Conservation (phyloP, 2,329 filamentous ascomycete genomes). For the Sarocladium kiliense region DNA sequence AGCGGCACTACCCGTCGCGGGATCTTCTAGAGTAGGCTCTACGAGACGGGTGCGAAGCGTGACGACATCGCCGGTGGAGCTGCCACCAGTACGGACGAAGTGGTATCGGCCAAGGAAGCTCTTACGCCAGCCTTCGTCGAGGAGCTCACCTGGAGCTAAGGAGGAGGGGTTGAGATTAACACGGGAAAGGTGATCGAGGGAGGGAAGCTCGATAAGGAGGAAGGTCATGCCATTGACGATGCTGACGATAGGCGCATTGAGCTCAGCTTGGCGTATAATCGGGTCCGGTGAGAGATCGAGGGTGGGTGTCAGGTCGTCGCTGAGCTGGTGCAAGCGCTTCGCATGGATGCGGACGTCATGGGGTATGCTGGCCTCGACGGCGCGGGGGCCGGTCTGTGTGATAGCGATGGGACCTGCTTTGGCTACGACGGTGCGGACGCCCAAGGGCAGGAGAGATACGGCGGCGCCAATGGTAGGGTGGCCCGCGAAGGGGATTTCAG, state of each 20-base stretch:
- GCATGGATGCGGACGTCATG: slow-evolving; percentile 61
- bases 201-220: slow-evolving; percentile 56
- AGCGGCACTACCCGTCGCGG: slow-evolving; percentile 59
- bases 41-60: slow-evolving; percentile 58
- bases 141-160: slow-evolving; percentile 27
- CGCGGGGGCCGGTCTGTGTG: slow-evolving; percentile 27
- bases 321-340: slow-evolving; percentile 24
- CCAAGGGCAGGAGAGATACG: slow-evolving; percentile 37
- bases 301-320: slow-evolving; percentile 18
- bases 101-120: slow-evolving; percentile 54
- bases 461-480: slow-evolving; percentile 57
- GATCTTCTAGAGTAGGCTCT: slow-evolving; percentile 46
- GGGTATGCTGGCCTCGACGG: slow-evolving; percentile 60
- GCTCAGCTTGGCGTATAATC: slow-evolving; percentile 29
- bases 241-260: slow-evolving; percentile 46
- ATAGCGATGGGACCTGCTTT: slow-evolving; percentile 54
- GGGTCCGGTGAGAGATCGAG: slow-evolving; percentile 22
- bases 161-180: slow-evolving; percentile 25
- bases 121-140: slow-evolving; percentile 51
- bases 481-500: slow-evolving; percentile 57
- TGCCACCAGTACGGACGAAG: slow-evolving; percentile 40
- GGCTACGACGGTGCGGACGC: slow-evolving; percentile 40
- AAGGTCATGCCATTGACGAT: slow-evolving; percentile 74
- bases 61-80: slow-evolving; percentile 20
- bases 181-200: slow-evolving; percentile 50